Base-by-base conservation (phyloP, 352 stramenopile genomes). In the Phytophthora sp. region DNA sequence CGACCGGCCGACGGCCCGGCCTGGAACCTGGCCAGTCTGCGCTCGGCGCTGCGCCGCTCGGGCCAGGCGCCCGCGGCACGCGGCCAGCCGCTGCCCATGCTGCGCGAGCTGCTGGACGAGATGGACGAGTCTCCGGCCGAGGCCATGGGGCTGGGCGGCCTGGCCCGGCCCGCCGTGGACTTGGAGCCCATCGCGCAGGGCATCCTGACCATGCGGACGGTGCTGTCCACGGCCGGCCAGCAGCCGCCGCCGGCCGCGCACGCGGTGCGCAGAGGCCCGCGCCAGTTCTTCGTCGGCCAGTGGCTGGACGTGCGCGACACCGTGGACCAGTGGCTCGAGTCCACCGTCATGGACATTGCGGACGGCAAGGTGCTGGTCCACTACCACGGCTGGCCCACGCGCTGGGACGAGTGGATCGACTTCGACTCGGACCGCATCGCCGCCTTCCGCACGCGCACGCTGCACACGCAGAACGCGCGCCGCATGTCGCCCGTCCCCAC, bases 341-440 rank as follows among this genome's bases (percentile, higher is more conserved):
- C 94, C 18, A 99, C 97, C 0, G 77, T 99, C 9, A 89, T 99
- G 57, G 88, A 97, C 24, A 87, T 98, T 18, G 69, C 68, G 0
- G 69, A 82, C 8, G 82, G 90, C 23, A 88, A 98, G 54, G 65
- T 99, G 26, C 66, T 98, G 15, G 84, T 99, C 23, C 96, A 99
- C 66, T 99, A 99, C 71, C 98, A 99, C 54, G 96, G 96, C 10
- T 99, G 97, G 97, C 96, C 97, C 1, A 81, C 92, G 27, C 84
- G 97, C 5, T 99, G 97, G 97, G 96, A 99, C 73, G 97, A 99
- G 72, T 99, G 95, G 95, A 92, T 99, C 49, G 79, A 97, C 39
- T 91, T 91, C 38, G 87, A 98, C 69, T 99, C 96, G 34, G 81
- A 91, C 18, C 84, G 97, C 6, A 91, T 99, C 35, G 91, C 96